A percentile compares a stretch with the other conserved stretches of the same genome.
phyloP scores from a whole-genome alignment of 2,329 filamentous ascomycete genomes.

The Trichoderma atroviride region DNA sequence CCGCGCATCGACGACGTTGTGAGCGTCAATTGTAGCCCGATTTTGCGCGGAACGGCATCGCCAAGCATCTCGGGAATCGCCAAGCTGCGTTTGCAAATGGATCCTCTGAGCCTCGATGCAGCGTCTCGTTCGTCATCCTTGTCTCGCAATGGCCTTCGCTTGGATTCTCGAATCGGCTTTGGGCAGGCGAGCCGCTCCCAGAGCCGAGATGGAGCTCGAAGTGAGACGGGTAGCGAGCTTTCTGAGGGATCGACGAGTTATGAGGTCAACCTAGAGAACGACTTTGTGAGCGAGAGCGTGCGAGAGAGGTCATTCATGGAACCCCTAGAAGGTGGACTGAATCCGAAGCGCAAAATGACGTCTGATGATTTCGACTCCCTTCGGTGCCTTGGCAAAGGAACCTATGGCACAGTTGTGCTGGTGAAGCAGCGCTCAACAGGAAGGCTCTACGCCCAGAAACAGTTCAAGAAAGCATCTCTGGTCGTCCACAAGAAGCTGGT shows the following conservation, averaged over 20 bases:
- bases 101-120: slow-evolving; percentile 69
- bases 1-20: slow-evolving; percentile 58
- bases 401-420: slow-evolving; percentile 90
- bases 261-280: slow-evolving; percentile 79
- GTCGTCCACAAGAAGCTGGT: slow-evolving; percentile 94
- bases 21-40: slow-evolving; percentile 65
- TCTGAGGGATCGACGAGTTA: slow-evolving; percentile 79
- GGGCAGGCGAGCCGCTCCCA: slow-evolving; percentile 57
- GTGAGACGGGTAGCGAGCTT: slow-evolving; percentile 57
- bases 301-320: slow-evolving; percentile 49
- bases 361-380: slow-evolving; percentile 87
- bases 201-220: slow-evolving; percentile 59
- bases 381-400: slow-evolving; percentile 91
- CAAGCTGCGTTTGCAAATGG: slow-evolving; percentile 78
- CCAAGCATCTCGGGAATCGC: slow-evolving; percentile 73
- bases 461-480: slow-evolving; percentile 95
- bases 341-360: slow-evolving; percentile 78
- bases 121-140: slow-evolving; percentile 59
- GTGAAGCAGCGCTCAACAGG: slow-evolving; percentile 89
- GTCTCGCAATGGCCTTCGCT: slow-evolving; percentile 54
- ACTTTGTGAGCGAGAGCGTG: slow-evolving; percentile 75
- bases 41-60: slow-evolving; percentile 55
- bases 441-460: slow-evolving; percentile 93
- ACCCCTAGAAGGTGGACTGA: slow-evolving; percentile 57
- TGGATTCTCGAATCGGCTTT: slow-evolving; percentile 51